Evolutionary conservation across 2,329 filamentous ascomycete species (phyloP).

Genomic region (Aspergillus novoparasiticus): DNA sequence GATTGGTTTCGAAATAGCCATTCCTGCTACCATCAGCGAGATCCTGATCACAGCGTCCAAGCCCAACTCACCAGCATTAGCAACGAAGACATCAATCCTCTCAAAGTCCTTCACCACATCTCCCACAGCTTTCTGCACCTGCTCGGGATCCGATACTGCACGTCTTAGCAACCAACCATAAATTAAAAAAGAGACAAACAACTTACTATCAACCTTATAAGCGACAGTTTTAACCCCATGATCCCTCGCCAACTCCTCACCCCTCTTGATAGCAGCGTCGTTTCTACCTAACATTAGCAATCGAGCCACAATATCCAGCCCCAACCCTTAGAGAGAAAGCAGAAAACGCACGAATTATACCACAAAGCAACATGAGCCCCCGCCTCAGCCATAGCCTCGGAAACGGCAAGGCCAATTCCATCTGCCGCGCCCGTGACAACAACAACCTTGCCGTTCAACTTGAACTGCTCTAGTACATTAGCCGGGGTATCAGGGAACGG

Average conservation of each 20-base stretch:
- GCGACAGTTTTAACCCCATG: constrained; percentile 43
- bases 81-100: constrained; percentile 47
- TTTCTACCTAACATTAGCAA: constrained; percentile 24
- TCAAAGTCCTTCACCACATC: constrained; percentile 46
- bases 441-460: constrained; percentile 42
- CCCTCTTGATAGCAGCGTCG: constrained; percentile 39
- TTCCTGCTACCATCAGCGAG: constrained; percentile 34
- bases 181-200: not conserved
- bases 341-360: constrained; percentile 39
- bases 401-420: constrained; percentile 49
- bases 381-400: constrained; percentile 52
- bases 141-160: constrained; percentile 45
- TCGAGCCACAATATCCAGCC: not conserved
- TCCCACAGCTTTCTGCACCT: constrained; percentile 37
- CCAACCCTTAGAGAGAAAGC: no score
- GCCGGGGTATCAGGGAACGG: constrained; percentile 43
- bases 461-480: constrained; percentile 51
- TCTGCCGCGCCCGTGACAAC: constrained; percentile 52
- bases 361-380: constrained; percentile 46
- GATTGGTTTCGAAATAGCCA: constrained; percentile 58
- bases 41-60: not conserved
- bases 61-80: constrained; percentile 42
- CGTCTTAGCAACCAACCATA: not conserved
- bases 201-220: constrained; percentile 47
- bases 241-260: constrained; percentile 34